Evolutionary conservation across 202 grass and related monocot species (phyloP).

Genomic region (Brachypodium distachyon): DNA sequence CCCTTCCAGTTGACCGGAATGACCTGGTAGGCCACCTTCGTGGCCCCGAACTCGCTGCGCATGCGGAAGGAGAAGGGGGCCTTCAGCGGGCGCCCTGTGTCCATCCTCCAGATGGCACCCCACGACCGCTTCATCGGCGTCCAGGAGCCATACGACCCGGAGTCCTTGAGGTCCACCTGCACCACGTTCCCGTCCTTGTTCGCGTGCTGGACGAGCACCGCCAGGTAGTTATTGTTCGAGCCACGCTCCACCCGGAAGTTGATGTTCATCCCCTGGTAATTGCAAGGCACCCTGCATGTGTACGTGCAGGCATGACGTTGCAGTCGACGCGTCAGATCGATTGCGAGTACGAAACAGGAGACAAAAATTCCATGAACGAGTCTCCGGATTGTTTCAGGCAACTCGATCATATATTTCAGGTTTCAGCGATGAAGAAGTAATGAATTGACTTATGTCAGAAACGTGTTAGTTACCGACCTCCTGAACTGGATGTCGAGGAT

Average conservation of each 20-base stretch:
- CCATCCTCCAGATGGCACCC: conserved; percentile 58
- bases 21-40: conserved; percentile 37
- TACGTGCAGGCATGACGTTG: too few species aligned
- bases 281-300: conserved; percentile 67
- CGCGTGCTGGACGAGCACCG: conserved; percentile 57
- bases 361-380: too few species aligned
- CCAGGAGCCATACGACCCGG: conserved; percentile 25
- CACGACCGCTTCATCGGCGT: conserved; percentile 57
- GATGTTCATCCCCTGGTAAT: conserved; percentile 53
- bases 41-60: conserved; percentile 42
- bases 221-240: conserved; percentile 59
- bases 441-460: too few species aligned
- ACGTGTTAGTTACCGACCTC: conserved; percentile 49
- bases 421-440: too few species aligned
- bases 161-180: conserved; percentile 56
- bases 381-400: too few species aligned
- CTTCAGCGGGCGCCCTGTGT: conserved; percentile 23
- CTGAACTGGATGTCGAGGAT: conserved; percentile 70
- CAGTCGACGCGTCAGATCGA: too few species aligned
- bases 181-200: conserved; percentile 60
- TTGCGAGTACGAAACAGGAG: too few species aligned
- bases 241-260: conserved; percentile 72
- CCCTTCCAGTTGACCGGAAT: conserved; percentile 55
- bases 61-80: conserved; percentile 64
- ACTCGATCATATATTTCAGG: too few species aligned